Evolutionary conservation across 495 filamentous ascomycete species (phyloP), one percentile per base, ranked within the genome.

Genomic region (Penicillium paxilli): DNA sequence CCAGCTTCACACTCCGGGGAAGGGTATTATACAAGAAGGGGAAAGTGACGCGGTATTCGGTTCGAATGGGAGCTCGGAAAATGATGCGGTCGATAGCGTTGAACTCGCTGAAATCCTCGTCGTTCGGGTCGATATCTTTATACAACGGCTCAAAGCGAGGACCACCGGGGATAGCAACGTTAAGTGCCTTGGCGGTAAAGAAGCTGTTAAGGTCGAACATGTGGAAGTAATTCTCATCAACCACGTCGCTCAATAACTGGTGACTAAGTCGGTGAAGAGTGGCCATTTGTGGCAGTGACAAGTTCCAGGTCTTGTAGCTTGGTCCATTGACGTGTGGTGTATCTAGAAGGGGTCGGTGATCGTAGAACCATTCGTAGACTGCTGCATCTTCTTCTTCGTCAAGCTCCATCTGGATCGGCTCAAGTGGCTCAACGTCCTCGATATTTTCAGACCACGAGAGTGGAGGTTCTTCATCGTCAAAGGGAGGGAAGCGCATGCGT

Each of bases 31-130:
- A 99, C 4, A 99, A 80, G 70, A 86, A 96, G 3, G 94, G 95
- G 67, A 90, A 97, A 9, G 89, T 89, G 44, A 99, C 95, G 12
- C 92, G 85, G 70, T 95, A 96, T 74, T 99, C 95, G 19, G 93
- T 99, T 47, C 93, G 85, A 60, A 98, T 96, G 3, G 95, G 95
- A 32, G 88, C 84, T 45, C 95, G 88, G 80, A 99, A 99, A 61
- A 99, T 99, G 71, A 99, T 99, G 54, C 95, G 90, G 67, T 98
- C 93, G 65, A 99, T 99, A 41, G 93, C 95, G 63, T 99, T 99
- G 83, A 99, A 99, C 71, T 99, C 95, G 66, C 95, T 94, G 72
- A 99, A 99, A 66, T 99, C 95, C 70, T 99, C 95, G 63, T 98
- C 92, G 63, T 99, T 98, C 25, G 95, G 95, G 66, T 99, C 93